Conservation (phyloP, 371 early-diverging fungal genomes). For the Lichtheimia ornata region DNA sequence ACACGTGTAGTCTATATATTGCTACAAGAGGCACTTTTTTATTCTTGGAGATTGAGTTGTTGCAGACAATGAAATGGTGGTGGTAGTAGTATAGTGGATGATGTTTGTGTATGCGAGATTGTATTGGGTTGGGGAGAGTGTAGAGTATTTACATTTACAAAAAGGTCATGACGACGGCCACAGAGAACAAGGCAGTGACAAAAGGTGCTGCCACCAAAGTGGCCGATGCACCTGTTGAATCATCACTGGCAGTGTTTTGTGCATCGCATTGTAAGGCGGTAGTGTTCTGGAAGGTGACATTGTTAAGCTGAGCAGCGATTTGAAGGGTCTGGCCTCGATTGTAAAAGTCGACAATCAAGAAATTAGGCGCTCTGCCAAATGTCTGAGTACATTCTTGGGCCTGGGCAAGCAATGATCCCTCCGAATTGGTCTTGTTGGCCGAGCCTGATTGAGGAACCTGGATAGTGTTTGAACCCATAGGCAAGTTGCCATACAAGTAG, state of each 20-base stretch:
- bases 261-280: slow-evolving; percentile 12
- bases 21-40: no score
- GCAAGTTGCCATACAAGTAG: slow-evolving; percentile 50
- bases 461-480: slow-evolving; percentile 27
- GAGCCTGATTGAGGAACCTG: slow-evolving; percentile 55
- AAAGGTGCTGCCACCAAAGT: slow-evolving; percentile 2
- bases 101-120: no score
- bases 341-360: slow-evolving; percentile 77
- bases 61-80: no score
- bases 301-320: slow-evolving; percentile 64
- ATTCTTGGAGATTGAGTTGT: no score
- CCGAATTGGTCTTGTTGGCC: slow-evolving; percentile 53
- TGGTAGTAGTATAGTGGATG: no score
- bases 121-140: no score
- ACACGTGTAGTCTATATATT: no score
- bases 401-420: slow-evolving; percentile 39
- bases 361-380: slow-evolving; percentile 65
- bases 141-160: slow-evolving; percentile 2
- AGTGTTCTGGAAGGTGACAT: slow-evolving; percentile 48
- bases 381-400: slow-evolving; percentile 44
- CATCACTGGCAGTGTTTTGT: neutral
- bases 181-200: slow-evolving; percentile 1
- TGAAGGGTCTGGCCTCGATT: slow-evolving; percentile 59
- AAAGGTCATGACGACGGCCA: slow-evolving; percentile 10
- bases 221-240: slow-evolving; percentile 5